Evolutionary conservation across 352 stramenopile genomes (phyloP), one percentile per base, ranked within the genome.

Genomic region (Bremia lactucae): DNA sequence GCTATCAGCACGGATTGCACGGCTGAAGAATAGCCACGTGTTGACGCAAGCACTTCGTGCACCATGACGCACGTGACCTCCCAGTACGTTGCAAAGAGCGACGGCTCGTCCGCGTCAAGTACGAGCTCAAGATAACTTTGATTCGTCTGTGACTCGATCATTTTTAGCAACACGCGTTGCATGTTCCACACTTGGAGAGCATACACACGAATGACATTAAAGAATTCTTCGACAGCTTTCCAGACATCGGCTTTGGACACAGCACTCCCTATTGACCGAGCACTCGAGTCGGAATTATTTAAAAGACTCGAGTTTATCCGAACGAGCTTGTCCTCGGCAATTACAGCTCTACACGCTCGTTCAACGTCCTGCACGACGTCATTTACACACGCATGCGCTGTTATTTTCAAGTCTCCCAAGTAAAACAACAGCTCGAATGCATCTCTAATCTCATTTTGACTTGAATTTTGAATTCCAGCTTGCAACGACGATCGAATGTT

Each of bases 121-220:
- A 93, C 73, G 29, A 88, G 28, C 31, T 86, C 73, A 16, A 89
- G 43, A 41, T 86, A 90, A 33, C 55, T 72, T 35, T 65, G 64
- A 8, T 57, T 50, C 8, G 67, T 65, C 18, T 36, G 34, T 6
- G 62, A 24, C 18, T 84, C 75, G 11, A 68, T 26, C 68, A 89
- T 84, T 52, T 90, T 89, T 5, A 68, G 42, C n/a, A 93, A 63
- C 28, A 90, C 78, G n/a, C 76, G 77, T 58, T 93, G 71, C 19
- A 93, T 46, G 53, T 87, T 89, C 80, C 80, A 93, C 18, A 93
- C 76, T 58, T 90, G 73, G 0, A 93, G 46, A 14, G 78, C 76
- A 46, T 86, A 65, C 0, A 60, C 39, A 11, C 74, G 75, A 9
- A 90, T 64, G 19, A 58, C 61, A 25, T 89, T 72, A 49, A 93